Percentiles rank a stretch among this genome's conserved stretches.
These are phyloP conservation scores for Hibiscus syriacus DNA, from an alignment of 345 rosid species.

Conservation along the genomic window DNA sequence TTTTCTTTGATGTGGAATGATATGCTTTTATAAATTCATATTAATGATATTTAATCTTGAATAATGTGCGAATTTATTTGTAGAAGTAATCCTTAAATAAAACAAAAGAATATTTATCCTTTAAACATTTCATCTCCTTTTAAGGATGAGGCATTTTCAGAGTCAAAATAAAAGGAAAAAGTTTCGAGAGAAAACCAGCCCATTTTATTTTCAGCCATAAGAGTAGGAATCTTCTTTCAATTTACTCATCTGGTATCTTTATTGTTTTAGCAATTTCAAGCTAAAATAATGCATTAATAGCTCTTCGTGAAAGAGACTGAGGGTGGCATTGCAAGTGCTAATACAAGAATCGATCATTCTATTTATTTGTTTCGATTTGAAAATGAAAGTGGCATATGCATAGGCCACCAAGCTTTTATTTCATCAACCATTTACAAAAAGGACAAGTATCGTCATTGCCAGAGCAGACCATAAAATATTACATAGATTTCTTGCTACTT, in stretches of 20 bases:
- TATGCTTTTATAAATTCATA: no score
- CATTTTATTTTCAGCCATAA: not conserved
- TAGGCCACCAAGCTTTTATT: conserved; percentile 37
- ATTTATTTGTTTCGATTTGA: no score
- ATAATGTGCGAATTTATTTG: no score
- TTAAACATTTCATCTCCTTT: no score
- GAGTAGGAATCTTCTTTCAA: no score
- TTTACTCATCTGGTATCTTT: not conserved
- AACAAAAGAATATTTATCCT: not conserved
- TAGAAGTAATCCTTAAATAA: not conserved
- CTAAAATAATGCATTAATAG: not conserved
- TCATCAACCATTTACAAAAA: conserved; percentile 38
- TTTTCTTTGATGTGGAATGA: not conserved
- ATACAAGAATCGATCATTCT: no score
- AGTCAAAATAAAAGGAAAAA: no score
- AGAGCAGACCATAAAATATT: conserved; percentile 16
- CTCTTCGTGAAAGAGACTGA: not conserved
- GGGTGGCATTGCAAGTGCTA: not conserved
- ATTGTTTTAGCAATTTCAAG: not conserved
- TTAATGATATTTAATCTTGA: no score
- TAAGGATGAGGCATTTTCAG: no score
- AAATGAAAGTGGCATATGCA: no score
- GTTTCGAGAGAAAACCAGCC: no score
- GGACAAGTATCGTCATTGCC: conserved; percentile 13
- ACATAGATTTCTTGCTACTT: conserved; percentile 19